These are phyloP conservation scores for Phytophthora podocarpi DNA, from an alignment of 352 stramenopile genomes.

Conservation along the genomic window DNA sequence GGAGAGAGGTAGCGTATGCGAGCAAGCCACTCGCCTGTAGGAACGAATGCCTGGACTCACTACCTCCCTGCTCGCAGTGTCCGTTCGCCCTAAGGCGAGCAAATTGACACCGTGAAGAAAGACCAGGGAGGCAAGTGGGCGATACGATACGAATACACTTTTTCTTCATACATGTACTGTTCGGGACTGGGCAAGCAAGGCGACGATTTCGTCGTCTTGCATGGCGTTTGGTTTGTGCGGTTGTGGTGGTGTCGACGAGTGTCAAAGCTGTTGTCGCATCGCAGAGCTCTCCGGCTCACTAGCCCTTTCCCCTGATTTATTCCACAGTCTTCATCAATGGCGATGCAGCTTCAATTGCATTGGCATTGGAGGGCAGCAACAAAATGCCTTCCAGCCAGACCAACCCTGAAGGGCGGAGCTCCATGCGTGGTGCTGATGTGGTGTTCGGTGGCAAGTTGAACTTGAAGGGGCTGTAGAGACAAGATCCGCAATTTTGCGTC, in stretches of 20 bases:
- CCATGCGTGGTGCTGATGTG: constrained; percentile 22
- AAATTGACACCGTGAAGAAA: constrained; percentile 3
- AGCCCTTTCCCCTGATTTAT: constrained; percentile 23
- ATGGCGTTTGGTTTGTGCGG: too few species aligned
- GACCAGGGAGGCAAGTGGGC: not conserved
- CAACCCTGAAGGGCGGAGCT: not conserved
- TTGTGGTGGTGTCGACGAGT: constrained; percentile 12
- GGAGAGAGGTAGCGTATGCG: constrained; percentile 5
- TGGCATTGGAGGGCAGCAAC: too few species aligned
- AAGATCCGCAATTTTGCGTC: constrained; percentile 11
- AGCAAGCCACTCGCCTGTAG: constrained; percentile 16
- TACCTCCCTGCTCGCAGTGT: not conserved
- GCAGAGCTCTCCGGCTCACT: constrained; percentile 18
- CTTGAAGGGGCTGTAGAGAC: constrained; percentile 23
- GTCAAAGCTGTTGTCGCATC: constrained; percentile 24
- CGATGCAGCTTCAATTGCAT: too few species aligned
- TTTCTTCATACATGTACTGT: constrained; percentile 28
- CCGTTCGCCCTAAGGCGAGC: constrained; percentile 5
- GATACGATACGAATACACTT: constrained; percentile 28
- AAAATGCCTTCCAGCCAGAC: too few species aligned
- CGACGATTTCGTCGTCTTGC: constrained; percentile 21
- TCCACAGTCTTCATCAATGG: too few species aligned
- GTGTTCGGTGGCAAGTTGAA: constrained; percentile 1
- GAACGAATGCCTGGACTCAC: constrained; percentile 6
- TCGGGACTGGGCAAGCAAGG: constrained; percentile 20